Evolutionary conservation across 1,284 basidiomycete species (phyloP), one percentile per base, ranked within the genome.

Genomic region (Cutaneotrichosporon cutaneum): DNA sequence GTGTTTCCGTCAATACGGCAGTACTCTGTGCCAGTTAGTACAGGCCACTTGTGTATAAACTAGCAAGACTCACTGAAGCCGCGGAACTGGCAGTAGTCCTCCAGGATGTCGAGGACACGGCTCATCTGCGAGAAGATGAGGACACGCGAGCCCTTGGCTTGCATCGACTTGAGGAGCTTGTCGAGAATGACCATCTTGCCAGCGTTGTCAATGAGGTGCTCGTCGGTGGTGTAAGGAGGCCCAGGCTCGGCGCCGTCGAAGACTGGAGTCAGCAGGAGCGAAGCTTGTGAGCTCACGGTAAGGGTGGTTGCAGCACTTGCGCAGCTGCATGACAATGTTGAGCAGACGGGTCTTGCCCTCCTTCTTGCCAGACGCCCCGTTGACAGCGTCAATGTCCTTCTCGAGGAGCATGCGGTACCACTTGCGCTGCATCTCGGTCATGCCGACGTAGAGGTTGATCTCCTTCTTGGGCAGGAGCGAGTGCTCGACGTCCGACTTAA

Each of bases 121-220:
- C 91, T 94, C 95, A 99, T 99, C 80, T 98, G 95, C 69, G 91
- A 94, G 83, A 99, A 99, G 69, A 99, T 97, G 67, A 98, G 86
- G 2, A 95, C 92, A 13, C 95, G 87, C 2, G 92, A 96, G 13
- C 94, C 95, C 78, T 95, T 94, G 45, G 83, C 88, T 77, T 92
- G 93, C 90, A 98, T 90, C 51, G 84, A 86, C 68, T 85, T 83
- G 50, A 98, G 86, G 0, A 99, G 83, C 78, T 94, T 97, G 82
- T 99, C 94, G 27, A 99, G 85, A 65, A 99, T 95, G 58, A 95
- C 83, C 94, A 99, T 97, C 82, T 99, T 99, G 62, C 94, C 96
- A 2, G 87, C 90, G 75, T 97, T 98, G 70, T 94, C 84, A 67
- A 99, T 85, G 39, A 99, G 83, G 76, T 99, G 96, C 81, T 97